Base-by-base conservation (phyloP, 2,329 filamentous ascomycete species). In the Fusarium odoratissimum region DNA sequence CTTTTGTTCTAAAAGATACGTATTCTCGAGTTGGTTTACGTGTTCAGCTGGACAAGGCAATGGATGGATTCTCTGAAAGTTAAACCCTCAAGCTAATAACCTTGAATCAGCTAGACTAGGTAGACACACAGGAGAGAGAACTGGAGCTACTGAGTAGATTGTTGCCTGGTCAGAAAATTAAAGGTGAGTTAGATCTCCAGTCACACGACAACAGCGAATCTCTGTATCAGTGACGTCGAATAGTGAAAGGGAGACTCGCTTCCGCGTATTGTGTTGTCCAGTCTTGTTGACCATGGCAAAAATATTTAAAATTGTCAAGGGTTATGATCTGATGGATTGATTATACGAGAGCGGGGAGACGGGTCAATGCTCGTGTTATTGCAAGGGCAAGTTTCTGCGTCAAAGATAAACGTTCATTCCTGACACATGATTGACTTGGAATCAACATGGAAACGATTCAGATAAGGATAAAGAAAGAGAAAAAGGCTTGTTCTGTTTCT, bases 291-390 rank as follows among this genome's bases (percentile, higher is more conserved):
- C 62, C n/a, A 38, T n/a, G 14, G 23, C 33, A 40, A 37, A 30
- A 62, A 51, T 64, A 69, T 69, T 38, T 61, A 45, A 71, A 59
- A 73, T 73, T 71, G 56, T 31, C 70, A 64, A 72, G 71, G 70
- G 63, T 56, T 21, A 74, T 73, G 63, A 71, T 72, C 67, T 74
- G 71, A 73, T 69, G 41, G 30, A 44, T 52, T n/a, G 33, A 58
- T 45, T 55, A 57, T 58, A 68, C 58, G 44, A 51, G 70, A 57
- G 65, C 42, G 48, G 70, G 55, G 58, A 66, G 58, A 37, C 54
- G 45, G 64, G 64, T 42, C 48, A 45, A 57, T 42, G 37, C 64
- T 71, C 45, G 25, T 59, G 51, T 23, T 58, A n/a, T 55, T 59
- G 56, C 66, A 61, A 70, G 69, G 46, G 46, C 46, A 41, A 54